phyloP scores from a whole-genome alignment of 805 yeast species.

The Ogataea neopini region DNA sequence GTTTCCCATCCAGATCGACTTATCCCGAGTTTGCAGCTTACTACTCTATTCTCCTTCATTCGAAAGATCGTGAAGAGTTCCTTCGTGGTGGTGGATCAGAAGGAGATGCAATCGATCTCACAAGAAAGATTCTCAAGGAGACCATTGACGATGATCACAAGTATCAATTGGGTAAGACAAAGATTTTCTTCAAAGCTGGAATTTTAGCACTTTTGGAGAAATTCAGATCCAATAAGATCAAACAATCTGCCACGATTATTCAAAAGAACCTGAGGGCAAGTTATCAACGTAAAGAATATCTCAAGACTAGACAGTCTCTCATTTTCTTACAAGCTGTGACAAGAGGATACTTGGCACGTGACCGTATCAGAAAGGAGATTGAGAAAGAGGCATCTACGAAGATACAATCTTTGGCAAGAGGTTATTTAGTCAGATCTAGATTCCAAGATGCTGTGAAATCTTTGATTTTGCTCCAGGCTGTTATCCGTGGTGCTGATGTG shows the following conservation, averaged over 20 bases:
- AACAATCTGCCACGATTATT: slow-evolving; percentile 75
- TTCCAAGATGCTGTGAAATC: slow-evolving; percentile 38
- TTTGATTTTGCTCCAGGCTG: slow-evolving; percentile 45
- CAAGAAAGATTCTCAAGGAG: slow-evolving; percentile 63
- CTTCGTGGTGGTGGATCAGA: slow-evolving; percentile 53
- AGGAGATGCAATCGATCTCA: slow-evolving; percentile 61
- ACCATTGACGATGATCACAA: slow-evolving; percentile 66
- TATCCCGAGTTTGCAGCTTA: slow-evolving; percentile 90
- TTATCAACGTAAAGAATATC: slow-evolving; percentile 61
- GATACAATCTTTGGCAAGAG: slow-evolving; percentile 71
- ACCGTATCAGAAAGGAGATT: slow-evolving; percentile 51
- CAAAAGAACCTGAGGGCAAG: slow-evolving; percentile 79
- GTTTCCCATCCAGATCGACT: slow-evolving; percentile 96
- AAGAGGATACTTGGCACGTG: slow-evolving; percentile 65
- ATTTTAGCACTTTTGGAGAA: slow-evolving; percentile 91
- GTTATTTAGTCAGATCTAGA: slow-evolving; percentile 47
- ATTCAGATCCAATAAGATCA: slow-evolving; percentile 74
- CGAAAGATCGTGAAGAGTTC: slow-evolving; percentile 65
- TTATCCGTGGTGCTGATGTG: slow-evolving; percentile 51
- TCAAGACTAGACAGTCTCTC: slow-evolving; percentile 55
- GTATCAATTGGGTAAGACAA: slow-evolving; percentile 89
- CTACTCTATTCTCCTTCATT: slow-evolving; percentile 78
- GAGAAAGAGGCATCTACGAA: slow-evolving; percentile 63
- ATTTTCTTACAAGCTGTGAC: slow-evolving; percentile 56
- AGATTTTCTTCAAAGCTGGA: slow-evolving; percentile 95